Evolutionary conservation across 371 early-diverging fungal species (phyloP), one percentile per base, ranked within the genome.

Genomic region (Choanephora cucurbitarum): DNA sequence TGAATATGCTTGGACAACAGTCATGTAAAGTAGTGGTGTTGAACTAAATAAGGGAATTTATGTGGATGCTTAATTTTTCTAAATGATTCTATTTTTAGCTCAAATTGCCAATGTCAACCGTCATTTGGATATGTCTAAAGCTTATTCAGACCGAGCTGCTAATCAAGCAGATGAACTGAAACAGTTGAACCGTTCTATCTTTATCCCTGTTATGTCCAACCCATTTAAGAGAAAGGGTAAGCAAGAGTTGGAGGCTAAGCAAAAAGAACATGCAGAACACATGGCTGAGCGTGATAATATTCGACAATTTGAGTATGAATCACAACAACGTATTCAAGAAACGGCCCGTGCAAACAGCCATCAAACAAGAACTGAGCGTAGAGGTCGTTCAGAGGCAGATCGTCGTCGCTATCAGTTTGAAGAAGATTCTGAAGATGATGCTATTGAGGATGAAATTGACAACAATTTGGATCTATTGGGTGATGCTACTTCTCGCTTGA

Each of bases 401-500:
- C 82, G 85, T 41, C 69, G 76, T 6, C 75, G 79, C 48, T 89
- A 89, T 53, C 76, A 75, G 34, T 83, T 87, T 57, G 87, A 89
- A 57, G 87, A 76, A 43, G 81, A 76, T 28, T 70, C 66, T 2
- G 89, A 88, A 50, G 90, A 89, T 55, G 80, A 85, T 51, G 80
- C 75, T 1, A 52, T 83, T n/a, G 94, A 94, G 70, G 75, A 85
- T 55, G 93, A 94, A 61, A 87, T 94, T 61, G 88, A 94, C 67
- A 47, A 60, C 9, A 93, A 94, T 63, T 56, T 94, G 65, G 85
- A 89, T 62, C 62, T 83, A 56, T 71, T 94, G 32, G 77, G 86
- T 32, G 68, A 65, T 49, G 81, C 85, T 14, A 60, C 89, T n/a
- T 70, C 76, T 11, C 61, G 87, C 41, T 69, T 94, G 46, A 90